Base-by-base conservation (phyloP, 2,329 filamentous ascomycete species). In the Diplodia corticola region DNA sequence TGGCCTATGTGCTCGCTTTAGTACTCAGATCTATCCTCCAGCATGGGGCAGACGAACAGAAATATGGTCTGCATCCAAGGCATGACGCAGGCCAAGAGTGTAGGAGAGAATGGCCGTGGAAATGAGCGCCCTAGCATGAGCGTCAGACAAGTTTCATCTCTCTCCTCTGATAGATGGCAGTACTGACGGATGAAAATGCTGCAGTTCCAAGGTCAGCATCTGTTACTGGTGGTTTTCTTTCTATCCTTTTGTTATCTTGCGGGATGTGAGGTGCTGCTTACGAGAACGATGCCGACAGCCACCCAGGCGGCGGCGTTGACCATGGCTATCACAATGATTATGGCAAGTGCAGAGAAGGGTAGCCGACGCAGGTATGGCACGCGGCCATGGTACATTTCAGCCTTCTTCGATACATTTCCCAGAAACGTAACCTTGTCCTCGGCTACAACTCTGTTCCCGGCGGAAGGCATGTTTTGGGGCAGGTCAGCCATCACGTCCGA, bases 41-140 rank as follows among this genome's bases (percentile, higher is more conserved):
- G 2, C 54, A n/a, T 24, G 53, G 17, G 3, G n/a, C 33, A 22
- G 12, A 66, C 72, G 48, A 77, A 85, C 83, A 48, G 87, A 88
- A 69, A 91, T 91, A 75, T 98, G 95, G 78, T 98, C 94, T n/a
- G 94, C 95, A 74, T 98, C 95, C 51, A 98, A 87, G n/a, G 94
- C 94, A 82, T 98, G 94, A 49, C 94, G 90, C 13, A 98, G 85
- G 2, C 94, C 94, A 12, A 98, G 85, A 0, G 92, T 92, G 77
- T 96, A 98, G 28, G 93, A 89, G 0, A 98, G 85, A 1, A 93
- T 88, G 1, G 93, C 92, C 2, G 93, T 89, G 1, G 91, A 91
- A 59, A 93, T 87, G 69, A 97, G 85, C 0, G 83, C 80, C 0
- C 83, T 86, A 67, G 74, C 72, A 6, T 13, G 15, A 53, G 46